Evolutionary conservation across 1,139 yeast species (phyloP).

Genomic region (Meyerozyma elateridarum): DNA sequence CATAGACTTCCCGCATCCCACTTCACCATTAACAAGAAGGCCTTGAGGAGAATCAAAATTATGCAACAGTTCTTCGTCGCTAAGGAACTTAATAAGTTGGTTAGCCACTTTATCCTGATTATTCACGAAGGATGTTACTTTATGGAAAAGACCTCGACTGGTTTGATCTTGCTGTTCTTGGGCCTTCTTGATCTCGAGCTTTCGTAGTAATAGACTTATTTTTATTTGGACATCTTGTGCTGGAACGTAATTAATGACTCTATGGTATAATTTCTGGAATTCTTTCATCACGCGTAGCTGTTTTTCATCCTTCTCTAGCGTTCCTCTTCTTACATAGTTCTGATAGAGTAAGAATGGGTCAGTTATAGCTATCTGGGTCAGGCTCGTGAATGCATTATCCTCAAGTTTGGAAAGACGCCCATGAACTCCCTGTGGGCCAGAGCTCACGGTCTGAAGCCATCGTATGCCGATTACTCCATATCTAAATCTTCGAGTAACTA

Average conservation of each 20-base stretch:
- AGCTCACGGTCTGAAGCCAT: too few species aligned
- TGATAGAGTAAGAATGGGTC: slow-evolving; percentile 63
- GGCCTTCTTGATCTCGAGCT: slow-evolving; percentile 39
- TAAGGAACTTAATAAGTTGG: slow-evolving; percentile 43
- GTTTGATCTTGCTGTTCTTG: slow-evolving; percentile 14
- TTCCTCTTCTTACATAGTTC: slow-evolving; percentile 47
- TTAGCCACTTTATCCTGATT: slow-evolving; percentile 22
- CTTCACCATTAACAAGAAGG: slow-evolving; percentile 63
- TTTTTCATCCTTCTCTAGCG: slow-evolving; percentile 48
- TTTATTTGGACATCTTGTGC: slow-evolving; percentile 46
- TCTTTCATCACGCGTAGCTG: slow-evolving; percentile 64
- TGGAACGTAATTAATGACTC: slow-evolving; percentile 59
- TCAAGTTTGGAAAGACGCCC: too few species aligned
- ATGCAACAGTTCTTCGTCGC: slow-evolving; percentile 61
- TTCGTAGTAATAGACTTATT: slow-evolving; percentile 43
- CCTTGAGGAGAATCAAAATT: slow-evolving; percentile 62
- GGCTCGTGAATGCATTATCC: too few species aligned
- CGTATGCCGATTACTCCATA: too few species aligned
- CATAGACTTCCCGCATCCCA: slow-evolving; percentile 75
- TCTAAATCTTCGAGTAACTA: too few species aligned
- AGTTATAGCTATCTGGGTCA: too few species aligned
- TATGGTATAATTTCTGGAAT: slow-evolving; percentile 55
- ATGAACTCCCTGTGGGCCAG: too few species aligned
- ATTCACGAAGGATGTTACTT: slow-evolving; percentile 21
- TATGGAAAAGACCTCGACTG: slow-evolving; percentile 10